Evolutionary conservation across 805 yeast species (phyloP).

Genomic region (Monosporozyma yasuniensis): DNA sequence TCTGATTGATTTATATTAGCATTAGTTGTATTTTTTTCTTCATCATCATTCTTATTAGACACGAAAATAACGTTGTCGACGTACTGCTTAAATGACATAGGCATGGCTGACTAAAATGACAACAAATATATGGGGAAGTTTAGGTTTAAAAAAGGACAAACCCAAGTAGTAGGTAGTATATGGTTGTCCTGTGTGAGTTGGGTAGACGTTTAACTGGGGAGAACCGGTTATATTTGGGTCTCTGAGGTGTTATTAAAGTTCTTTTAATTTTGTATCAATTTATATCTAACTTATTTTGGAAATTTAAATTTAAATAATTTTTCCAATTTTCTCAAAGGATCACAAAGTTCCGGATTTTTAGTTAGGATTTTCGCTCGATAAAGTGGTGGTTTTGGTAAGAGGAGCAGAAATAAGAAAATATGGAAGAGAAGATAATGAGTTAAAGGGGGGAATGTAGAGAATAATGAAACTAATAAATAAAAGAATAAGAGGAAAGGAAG

Average conservation of each 20-base stretch:
- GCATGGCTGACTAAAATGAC: slow-evolving; percentile 2
- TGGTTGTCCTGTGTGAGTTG: not conserved
- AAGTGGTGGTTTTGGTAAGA: not conserved
- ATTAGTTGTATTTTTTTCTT: not conserved
- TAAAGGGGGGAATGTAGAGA: not conserved
- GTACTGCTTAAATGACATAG: slow-evolving; percentile 6
- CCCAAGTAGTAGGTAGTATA: not conserved
- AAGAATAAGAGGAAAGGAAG: not conserved
- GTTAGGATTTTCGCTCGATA: not conserved
- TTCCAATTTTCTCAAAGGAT: not conserved
- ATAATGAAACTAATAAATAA: not conserved
- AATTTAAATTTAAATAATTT: not conserved
- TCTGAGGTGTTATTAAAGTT: not conserved
- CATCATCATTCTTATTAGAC: not conserved
- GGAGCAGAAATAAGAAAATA: not conserved
- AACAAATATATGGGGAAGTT: not conserved
- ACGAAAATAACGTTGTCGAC: slow-evolving; percentile 7
- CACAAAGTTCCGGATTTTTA: not conserved
- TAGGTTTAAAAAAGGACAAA: not conserved
- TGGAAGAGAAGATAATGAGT: not conserved
- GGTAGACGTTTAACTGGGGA: not conserved
- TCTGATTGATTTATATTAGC: not conserved
- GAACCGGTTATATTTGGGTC: not conserved
- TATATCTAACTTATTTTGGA: not conserved
- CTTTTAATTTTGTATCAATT: not conserved